phyloP scores from a whole-genome alignment of 495 filamentous ascomycete species.

The Hypoxylon cercidicola region DNA sequence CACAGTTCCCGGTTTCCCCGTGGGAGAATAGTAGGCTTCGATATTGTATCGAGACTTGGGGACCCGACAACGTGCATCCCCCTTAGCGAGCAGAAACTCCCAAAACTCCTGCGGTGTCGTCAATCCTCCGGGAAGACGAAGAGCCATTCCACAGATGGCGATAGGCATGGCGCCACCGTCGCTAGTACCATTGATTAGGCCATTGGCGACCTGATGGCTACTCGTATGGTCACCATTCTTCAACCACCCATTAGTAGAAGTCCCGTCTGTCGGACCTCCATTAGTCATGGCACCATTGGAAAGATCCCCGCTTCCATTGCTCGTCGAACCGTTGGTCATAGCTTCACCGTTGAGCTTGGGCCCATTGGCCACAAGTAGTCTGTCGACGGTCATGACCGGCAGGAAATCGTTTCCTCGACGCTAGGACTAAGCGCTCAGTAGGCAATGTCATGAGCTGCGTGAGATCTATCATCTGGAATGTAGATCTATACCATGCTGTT shows the following conservation, averaged over 20 bases:
- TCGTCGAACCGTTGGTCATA: constrained; percentile 2
- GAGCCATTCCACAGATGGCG: constrained; percentile 48
- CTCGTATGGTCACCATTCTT: constrained; percentile 20
- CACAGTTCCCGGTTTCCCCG: constrained; percentile 18
- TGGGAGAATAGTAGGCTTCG: constrained; percentile 43
- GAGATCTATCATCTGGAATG: constrained; percentile 5
- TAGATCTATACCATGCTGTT: constrained; percentile 7
- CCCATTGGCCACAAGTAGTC: constrained; percentile 1
- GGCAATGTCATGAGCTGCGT: constrained; percentile 2
- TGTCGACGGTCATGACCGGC: constrained; percentile 1
- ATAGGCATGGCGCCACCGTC: constrained; percentile 29
- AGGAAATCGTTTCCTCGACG: constrained; percentile 3
- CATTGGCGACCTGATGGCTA: not conserved
- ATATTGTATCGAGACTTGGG: constrained; percentile 54
- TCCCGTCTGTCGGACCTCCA: constrained; percentile 5
- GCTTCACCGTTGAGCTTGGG: constrained; percentile 2
- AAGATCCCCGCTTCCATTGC: constrained; percentile 14
- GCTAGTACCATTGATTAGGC: not conserved
- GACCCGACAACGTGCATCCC: constrained; percentile 38
- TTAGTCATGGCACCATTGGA: constrained; percentile 7
- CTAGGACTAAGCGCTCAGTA: not conserved
- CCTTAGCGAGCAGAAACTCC: constrained; percentile 46
- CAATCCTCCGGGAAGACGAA: constrained; percentile 51
- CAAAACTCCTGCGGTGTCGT: constrained; percentile 43
- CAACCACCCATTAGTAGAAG: constrained; percentile 1